Conservation (phyloP, 495 filamentous ascomycete species). For the Neurospora sp. region DNA sequence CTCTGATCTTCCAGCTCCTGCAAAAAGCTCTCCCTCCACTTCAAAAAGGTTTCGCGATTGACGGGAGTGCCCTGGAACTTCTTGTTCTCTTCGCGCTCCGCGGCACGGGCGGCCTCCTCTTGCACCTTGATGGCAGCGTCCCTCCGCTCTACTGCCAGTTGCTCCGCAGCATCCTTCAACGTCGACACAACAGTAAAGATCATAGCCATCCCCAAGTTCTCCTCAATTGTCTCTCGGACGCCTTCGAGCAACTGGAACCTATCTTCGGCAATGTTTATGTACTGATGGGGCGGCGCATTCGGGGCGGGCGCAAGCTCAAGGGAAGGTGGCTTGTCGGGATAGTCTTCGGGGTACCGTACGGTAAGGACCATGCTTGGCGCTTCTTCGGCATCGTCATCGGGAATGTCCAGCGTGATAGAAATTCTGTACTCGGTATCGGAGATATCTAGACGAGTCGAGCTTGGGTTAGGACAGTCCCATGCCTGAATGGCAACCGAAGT, state of each 20-base stretch:
- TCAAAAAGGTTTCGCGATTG: conserved; percentile 69
- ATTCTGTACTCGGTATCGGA: conserved; percentile 80
- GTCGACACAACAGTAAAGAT: conserved; percentile 81
- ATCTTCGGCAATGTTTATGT: conserved; percentile 51
- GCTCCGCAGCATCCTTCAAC: conserved; percentile 80
- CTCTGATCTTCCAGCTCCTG: conserved; percentile 67
- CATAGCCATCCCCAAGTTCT: conserved; percentile 98
- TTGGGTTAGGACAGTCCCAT: not conserved
- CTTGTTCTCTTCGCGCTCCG: conserved; percentile 85
- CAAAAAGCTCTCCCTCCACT: conserved; percentile 71
- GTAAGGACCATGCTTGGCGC: conserved; percentile 63
- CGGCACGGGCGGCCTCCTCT: conserved; percentile 56
- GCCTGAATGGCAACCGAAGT: not conserved
- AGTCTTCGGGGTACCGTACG: conserved; percentile 74
- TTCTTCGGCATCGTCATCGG: conserved; percentile 42
- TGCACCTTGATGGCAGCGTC: conserved; percentile 49
- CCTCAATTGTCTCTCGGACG: conserved; percentile 61
- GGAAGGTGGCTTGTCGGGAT: conserved; percentile 75
- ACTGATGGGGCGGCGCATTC: conserved; percentile 55
- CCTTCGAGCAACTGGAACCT: conserved; percentile 57
- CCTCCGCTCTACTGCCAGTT: conserved; percentile 57
- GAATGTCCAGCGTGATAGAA: conserved; percentile 66
- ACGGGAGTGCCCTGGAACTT: conserved; percentile 94
- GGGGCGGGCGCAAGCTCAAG: conserved; percentile 66
- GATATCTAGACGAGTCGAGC: conserved; percentile 47